A percentile compares a stretch with the other conserved stretches of the same genome.
phyloP scores from a whole-genome alignment of 768 basidiomycete species.

The Termitomyces sp. region DNA sequence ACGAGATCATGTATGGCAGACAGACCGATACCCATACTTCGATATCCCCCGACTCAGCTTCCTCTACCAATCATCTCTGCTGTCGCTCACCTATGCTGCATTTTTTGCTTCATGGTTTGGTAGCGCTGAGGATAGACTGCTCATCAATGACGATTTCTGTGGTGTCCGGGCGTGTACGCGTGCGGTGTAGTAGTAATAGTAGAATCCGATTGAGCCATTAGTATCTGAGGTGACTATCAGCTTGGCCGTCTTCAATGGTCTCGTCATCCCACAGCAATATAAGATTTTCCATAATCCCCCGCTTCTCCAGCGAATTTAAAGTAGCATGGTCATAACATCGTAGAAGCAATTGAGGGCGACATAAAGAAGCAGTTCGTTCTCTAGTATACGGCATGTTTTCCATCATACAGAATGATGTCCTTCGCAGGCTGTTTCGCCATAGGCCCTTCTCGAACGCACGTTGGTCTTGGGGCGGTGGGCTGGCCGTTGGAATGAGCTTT shows the following conservation, averaged over 20 bases:
- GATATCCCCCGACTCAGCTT: background rate
- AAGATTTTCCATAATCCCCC: constrained; percentile 89
- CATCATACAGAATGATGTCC: constrained; percentile 90
- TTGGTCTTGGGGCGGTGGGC: constrained; percentile 79
- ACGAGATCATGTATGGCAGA: background rate
- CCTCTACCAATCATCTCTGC: background rate
- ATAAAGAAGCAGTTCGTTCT: constrained; percentile 96
- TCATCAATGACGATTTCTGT: constrained; percentile 98
- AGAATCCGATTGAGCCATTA: constrained; percentile 42
- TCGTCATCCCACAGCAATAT: constrained; percentile 93
- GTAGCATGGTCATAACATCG: constrained; percentile 80
- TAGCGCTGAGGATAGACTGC: constrained; percentile 94
- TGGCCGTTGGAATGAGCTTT: constrained; percentile 58
- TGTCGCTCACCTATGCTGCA: constrained; percentile 70
- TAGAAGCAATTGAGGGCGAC: constrained; percentile 77
- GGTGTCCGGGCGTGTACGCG: constrained; percentile 86
- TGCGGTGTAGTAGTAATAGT: constrained; percentile 93
- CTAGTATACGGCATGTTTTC: constrained; percentile 88
- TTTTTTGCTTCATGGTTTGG: constrained; percentile 80
- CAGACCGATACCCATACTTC: background rate
- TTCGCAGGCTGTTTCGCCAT: constrained; percentile 76
- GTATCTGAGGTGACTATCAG: background rate
- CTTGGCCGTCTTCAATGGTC: constrained; percentile 85
- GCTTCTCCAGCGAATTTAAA: constrained; percentile 91
- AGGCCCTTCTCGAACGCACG: constrained; percentile 93